phyloP scores from a whole-genome alignment of 345 rosid species.

The Jatropha curcas region DNA sequence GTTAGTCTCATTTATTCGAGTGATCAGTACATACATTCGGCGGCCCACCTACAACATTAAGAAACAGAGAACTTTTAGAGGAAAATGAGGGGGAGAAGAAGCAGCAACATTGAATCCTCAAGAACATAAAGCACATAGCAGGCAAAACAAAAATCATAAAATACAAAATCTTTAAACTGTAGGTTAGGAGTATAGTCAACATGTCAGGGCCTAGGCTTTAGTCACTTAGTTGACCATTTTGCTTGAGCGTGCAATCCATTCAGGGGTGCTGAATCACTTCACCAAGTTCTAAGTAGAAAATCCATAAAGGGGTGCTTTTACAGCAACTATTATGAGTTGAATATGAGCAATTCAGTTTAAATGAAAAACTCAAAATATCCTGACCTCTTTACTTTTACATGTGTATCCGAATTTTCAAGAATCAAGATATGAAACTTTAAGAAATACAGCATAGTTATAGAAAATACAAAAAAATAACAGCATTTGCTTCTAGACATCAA shows the following conservation, averaged over 20 bases:
- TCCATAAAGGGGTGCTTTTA: neutral
- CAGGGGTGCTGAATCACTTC: neutral
- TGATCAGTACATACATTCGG: constrained; percentile 50
- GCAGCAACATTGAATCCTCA: neutral
- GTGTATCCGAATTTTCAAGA: neutral
- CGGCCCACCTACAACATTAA: constrained; percentile 64
- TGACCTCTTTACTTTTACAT: neutral
- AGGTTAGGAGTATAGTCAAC: neutral
- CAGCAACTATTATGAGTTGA: neutral
- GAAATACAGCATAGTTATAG: neutral
- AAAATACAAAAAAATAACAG: neutral
- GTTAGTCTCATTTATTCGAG: constrained; percentile 62
- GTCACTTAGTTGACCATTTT: neutral
- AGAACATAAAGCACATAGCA: neutral
- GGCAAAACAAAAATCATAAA: neutral
- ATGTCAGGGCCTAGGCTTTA: neutral
- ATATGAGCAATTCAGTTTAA: neutral
- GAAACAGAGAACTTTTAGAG: constrained; percentile 7
- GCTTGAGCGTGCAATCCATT: neutral
- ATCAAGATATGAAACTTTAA: neutral
- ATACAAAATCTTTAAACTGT: neutral
- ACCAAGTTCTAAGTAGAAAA: neutral
- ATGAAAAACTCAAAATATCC: neutral
- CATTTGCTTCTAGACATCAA: neutral
- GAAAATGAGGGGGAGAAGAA: neutral